A percentile compares a stretch with the other conserved stretches of the same genome.
phyloP scores from a whole-genome alignment of 257 asterid genomes.

The Solanum chiquidenum region DNA sequence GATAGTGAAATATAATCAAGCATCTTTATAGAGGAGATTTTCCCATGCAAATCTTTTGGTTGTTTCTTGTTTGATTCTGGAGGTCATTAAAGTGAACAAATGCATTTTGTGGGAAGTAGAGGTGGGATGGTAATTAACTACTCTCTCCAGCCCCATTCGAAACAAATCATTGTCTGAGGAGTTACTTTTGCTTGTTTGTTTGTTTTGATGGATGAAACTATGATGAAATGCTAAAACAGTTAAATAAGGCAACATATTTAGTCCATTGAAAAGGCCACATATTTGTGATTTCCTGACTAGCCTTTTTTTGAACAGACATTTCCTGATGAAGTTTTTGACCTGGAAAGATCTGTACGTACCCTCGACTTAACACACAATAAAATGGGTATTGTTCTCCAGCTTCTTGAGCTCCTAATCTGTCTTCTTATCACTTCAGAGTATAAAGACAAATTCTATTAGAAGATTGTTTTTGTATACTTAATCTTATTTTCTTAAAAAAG shows the following conservation, averaged over 20 bases:
- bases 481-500: neutral
- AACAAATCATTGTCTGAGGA: neutral
- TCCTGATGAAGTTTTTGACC: slow-evolving; percentile 78
- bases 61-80: neutral
- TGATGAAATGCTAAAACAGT: neutral
- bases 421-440: neutral
- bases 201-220: neutral
- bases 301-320: slow-evolving; percentile 39
- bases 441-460: neutral
- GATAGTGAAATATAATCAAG: neutral
- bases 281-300: neutral
- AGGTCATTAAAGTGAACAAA: neutral
- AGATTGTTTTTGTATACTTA: neutral
- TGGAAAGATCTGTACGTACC: slow-evolving; percentile 79
- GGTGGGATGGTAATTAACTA: neutral
- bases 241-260: neutral
- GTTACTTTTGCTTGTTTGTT: neutral
- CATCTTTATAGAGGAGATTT: neutral
- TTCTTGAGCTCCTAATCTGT: neutral
- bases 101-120: neutral
- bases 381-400: slow-evolving; percentile 35
- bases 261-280: neutral
- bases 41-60: neutral
- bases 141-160: neutral
- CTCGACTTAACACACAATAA: slow-evolving; percentile 83